These are phyloP conservation scores for Kalmusia sp. DNA, from an alignment of 2,329 filamentous ascomycete genomes.

Conservation along the genomic window DNA sequence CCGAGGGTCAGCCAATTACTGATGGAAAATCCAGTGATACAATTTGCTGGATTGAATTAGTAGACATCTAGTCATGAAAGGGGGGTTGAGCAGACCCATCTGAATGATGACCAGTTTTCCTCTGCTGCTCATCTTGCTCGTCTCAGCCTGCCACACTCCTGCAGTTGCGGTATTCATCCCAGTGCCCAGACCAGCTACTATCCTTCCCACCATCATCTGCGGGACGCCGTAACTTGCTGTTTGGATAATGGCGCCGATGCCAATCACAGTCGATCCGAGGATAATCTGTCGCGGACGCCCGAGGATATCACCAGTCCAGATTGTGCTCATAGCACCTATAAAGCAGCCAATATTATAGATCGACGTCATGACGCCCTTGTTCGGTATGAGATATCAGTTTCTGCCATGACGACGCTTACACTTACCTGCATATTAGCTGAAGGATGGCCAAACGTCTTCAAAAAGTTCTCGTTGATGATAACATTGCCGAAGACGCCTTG, in stretches of 20 bases:
- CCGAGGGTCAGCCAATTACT: constrained; percentile 53
- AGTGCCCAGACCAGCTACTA: constrained; percentile 54
- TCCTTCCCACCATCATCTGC: constrained; percentile 48
- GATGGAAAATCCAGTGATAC: constrained; percentile 53
- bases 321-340: constrained; percentile 49
- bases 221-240: constrained; percentile 45
- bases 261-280: constrained; percentile 58
- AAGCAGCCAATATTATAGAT: constrained; percentile 55
- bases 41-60: constrained; percentile 41
- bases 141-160: constrained; percentile 57
- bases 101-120: constrained; percentile 57
- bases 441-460: constrained; percentile 35
- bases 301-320: constrained; percentile 63
- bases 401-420: background rate
- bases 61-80: background rate
- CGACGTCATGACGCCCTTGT: constrained; percentile 51
- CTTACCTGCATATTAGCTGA: constrained; percentile 36
- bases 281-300: constrained; percentile 65
- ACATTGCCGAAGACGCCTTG: constrained; percentile 46
- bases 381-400: background rate
- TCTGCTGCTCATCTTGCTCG: constrained; percentile 54
- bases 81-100: constrained; percentile 35
- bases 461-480: constrained; percentile 41
- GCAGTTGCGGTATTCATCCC: constrained; percentile 60
- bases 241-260: constrained; percentile 46